These are phyloP conservation scores for Lentithecium fluviatile DNA, from an alignment of 495 filamentous ascomycete genomes.

Conservation along the genomic window DNA sequence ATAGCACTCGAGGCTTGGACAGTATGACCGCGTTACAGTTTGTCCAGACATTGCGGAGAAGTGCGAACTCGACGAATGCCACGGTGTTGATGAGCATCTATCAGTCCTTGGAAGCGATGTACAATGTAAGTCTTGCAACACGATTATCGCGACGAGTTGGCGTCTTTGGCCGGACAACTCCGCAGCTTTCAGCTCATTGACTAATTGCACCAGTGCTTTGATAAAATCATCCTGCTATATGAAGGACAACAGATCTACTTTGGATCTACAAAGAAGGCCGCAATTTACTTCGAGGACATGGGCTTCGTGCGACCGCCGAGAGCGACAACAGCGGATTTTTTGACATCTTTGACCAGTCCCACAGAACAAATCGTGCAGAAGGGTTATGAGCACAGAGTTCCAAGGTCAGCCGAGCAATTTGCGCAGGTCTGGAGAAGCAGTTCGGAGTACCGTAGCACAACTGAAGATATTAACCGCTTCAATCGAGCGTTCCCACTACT, in stretches of 20 bases:
- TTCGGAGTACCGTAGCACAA: neutral
- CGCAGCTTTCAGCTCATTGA: constrained; percentile 43
- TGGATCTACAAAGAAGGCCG: constrained; percentile 60
- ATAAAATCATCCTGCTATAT: constrained; percentile 76
- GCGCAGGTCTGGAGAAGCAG: constrained; percentile 40
- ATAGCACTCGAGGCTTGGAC: constrained; percentile 77
- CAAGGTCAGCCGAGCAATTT: constrained; percentile 76
- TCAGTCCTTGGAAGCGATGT: no score
- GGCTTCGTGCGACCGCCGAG: constrained; percentile 73
- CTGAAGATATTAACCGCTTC: no score
- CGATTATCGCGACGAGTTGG: no score
- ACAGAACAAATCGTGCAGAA: constrained; percentile 61
- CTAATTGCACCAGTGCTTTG: constrained; percentile 52
- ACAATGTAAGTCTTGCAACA: no score
- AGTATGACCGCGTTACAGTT: constrained; percentile 82
- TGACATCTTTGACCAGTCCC: constrained; percentile 75
- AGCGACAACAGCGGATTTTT: constrained; percentile 75
- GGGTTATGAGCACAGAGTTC: constrained; percentile 68
- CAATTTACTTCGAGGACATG: constrained; percentile 68
- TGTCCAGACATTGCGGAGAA: no score
- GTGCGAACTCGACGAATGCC: no score
- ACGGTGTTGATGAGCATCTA: no score
- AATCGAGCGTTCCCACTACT: no score
- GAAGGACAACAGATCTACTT: constrained; percentile 85
- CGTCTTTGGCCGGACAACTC: no score